Base-by-base conservation (phyloP, 306 rosid genomes). In the Echinosophora koreensis region DNA sequence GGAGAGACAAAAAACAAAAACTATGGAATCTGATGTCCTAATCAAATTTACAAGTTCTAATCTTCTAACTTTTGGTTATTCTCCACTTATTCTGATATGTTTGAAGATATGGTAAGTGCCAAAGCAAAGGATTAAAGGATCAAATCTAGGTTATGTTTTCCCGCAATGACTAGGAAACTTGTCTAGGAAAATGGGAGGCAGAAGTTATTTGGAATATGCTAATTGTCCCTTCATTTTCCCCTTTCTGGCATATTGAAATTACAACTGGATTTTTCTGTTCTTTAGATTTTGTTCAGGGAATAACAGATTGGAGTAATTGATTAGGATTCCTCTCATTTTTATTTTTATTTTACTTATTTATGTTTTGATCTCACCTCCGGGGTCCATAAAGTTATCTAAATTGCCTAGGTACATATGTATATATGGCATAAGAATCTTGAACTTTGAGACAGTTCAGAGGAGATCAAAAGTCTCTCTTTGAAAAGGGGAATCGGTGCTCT, bases 121-220 rank as follows among this genome's bases (percentile, higher is more conserved):
- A 79, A 87, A 88, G 90, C 74, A 81, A 86, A 81, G 89, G 78
- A 84, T 82, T 81, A 37, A 66, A 68, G 89, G 78, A 84, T 82
- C 83, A 44, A 66, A 68, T 74, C 70, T 73, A 34, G 62, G 4
- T 66, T 73, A 34, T 73, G 49, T 54, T 68, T 60, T 61, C 47
- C 15, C 37, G 49, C 83, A 73, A 73, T 73, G 66, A 82, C 51
- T 49, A 16, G 55, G 62, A 79, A 73, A 69, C 83, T 74, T 83
- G 81, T 42, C 52, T 38, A 30, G n/a, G 47, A 83, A 59, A 69
- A 56, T 64, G 58, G 15, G 61, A 3, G 8, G 42, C 4, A 6
- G 18, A 60, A 55, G 73, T n/a, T 1, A 73, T 68, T 28, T 67
- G 66, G 80, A 79, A 79, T 79, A 69, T 51, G 74, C 71, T 46